phyloP scores from a whole-genome alignment of 805 yeast species.

The Kodamaea kakaduensis region DNA sequence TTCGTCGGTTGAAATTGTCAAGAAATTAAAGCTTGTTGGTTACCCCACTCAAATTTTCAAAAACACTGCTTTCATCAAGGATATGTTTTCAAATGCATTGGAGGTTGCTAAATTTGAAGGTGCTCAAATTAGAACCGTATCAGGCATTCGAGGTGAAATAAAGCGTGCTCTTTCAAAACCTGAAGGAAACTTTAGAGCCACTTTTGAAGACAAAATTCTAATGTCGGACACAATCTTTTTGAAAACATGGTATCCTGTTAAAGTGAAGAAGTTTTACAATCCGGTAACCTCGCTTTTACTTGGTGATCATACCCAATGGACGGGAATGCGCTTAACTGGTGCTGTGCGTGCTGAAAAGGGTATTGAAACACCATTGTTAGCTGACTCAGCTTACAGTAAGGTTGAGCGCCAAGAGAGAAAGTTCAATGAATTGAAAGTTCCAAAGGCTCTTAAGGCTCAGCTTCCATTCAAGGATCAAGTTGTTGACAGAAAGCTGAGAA shows the following conservation, averaged over 20 bases:
- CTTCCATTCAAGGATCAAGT: conserved; percentile 93
- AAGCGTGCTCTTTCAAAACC: conserved; percentile 92
- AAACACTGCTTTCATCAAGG: conserved; percentile 95
- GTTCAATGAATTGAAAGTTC: conserved; percentile 86
- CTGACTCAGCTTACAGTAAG: conserved; percentile 55
- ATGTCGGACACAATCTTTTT: conserved; percentile 86
- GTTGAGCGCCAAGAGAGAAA: conserved; percentile 80
- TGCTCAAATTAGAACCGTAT: conserved; percentile 92
- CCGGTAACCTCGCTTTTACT: conserved; percentile 91
- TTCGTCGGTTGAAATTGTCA: conserved; percentile 85
- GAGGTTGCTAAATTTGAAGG: conserved; percentile 99
- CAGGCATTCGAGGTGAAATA: conserved; percentile 97
- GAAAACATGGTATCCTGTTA: conserved; percentile 96
- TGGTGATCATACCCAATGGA: conserved; percentile 79
- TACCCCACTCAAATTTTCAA: conserved; percentile 89
- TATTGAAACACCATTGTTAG: conserved; percentile 56
- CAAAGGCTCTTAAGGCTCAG: conserved; percentile 67
- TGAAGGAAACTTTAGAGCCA: conserved; percentile 93
- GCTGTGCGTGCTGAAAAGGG: conserved; percentile 77
- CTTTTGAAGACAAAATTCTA: conserved; percentile 91
- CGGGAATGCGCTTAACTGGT: conserved; percentile 95
- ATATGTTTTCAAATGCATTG: conserved; percentile 87
- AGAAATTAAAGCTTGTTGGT: conserved; percentile 92
- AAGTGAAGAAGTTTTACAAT: conserved; percentile 84
- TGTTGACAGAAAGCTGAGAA: conserved; percentile 82